phyloP scores from a whole-genome alignment of 805 yeast genomes.

The Candida schatavii region DNA sequence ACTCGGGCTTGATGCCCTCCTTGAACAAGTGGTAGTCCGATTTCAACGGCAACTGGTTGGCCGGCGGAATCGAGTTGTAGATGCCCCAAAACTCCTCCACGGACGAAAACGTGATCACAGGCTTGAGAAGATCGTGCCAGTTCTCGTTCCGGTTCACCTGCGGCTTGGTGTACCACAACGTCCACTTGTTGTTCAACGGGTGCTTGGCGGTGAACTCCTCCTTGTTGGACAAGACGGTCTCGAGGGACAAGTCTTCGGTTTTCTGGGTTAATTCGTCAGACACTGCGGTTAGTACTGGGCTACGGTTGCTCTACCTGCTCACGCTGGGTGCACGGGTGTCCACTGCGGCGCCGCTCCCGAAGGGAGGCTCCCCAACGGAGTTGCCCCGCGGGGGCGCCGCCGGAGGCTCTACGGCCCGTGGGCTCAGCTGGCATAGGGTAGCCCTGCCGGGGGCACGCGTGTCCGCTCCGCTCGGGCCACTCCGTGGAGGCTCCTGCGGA shows the following conservation, averaged over 20 bases:
- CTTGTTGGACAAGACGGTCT: constrained; percentile 56
- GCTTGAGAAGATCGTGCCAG: constrained; percentile 91
- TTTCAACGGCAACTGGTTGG: constrained; percentile 83
- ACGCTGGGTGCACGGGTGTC: no score
- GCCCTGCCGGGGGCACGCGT: no score
- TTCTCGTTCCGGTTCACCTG: constrained; percentile 72
- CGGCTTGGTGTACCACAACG: constrained; percentile 97
- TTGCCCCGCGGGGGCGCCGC: no score
- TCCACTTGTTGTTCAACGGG: constrained; percentile 89
- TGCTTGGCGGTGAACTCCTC: constrained; percentile 76
- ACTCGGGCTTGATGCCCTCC: constrained; percentile 93
- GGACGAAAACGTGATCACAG: constrained; percentile 87
- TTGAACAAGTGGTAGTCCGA: constrained; percentile 95
- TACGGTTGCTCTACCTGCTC: no score
- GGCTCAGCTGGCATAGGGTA: no score
- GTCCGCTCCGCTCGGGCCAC: no score
- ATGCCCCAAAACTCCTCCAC: constrained; percentile 99
- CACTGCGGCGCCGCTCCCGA: no score
- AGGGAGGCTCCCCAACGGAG: no score
- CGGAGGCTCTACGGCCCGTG: no score
- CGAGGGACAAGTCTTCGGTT: constrained; percentile 44
- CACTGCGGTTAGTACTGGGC: no score
- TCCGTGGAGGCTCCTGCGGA: no score
- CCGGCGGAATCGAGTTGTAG: constrained; percentile 88
- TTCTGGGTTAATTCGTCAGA: constrained; percentile 44